Evolutionary conservation across 2,329 filamentous ascomycete genomes (phyloP), one percentile per base, ranked within the genome.

Genomic region (Tolypocladium cylindrosporum): DNA sequence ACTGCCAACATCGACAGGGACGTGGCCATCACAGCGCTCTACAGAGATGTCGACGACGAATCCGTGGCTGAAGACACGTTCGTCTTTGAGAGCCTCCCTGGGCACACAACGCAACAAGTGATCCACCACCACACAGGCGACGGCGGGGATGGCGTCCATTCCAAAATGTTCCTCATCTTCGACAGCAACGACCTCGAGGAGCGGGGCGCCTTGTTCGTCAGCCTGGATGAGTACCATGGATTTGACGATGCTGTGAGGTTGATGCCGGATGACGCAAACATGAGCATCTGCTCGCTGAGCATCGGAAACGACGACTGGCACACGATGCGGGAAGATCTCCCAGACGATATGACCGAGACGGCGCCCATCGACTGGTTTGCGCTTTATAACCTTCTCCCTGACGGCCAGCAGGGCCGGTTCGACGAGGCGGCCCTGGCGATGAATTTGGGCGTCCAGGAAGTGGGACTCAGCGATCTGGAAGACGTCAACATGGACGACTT

Each of bases 181-280:
- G 57, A 59, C 42, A 41, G 40, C 27, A 10, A 34, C 21, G 57
- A 59, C n/a, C 27, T 55, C 7, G 39, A 31, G 24, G 39, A 21
- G 39, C 54, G 54, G 2, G 58, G 58, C 27, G 39, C 19, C 34
- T 24, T 59, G 34, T 24, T 59, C 50, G 51, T 59, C 55, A 54
- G 50, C 51, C 55, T 57, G 9, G 34, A 51, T 24, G 55, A 59
- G 27, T 59, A 59, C 19, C 58, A 59, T 21, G 55, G 58, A 42
- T 57, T 55, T 42, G 37, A 59, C 14, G 55, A 59, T 16, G 58
- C 41, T 31, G 41, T 59, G 34, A 55, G 58, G 21, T 34, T 24
- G 4, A 5, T 21, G n/a, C 41, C 55, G 13, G 48, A 39, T 0
- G 34, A 54, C 19, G 51, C 58, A 8, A 54, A 51, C 37, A 34